phyloP scores from a whole-genome alignment of 2,329 filamentous ascomycete genomes.

The Fusarium equiseti region DNA sequence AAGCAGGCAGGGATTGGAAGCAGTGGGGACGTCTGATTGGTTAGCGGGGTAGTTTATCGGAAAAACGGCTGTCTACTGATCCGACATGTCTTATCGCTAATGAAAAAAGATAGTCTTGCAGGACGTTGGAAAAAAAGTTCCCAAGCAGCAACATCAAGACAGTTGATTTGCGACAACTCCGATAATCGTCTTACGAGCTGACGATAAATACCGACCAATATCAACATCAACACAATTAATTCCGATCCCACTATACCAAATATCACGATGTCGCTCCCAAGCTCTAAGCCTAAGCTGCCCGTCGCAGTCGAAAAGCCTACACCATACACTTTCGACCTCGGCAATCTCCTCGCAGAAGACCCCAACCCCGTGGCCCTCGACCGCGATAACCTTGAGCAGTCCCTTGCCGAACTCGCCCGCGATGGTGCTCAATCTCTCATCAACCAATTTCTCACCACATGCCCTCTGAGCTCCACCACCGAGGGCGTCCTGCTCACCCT shows the following conservation, averaged over 20 bases:
- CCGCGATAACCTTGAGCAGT: slow-evolving; percentile 68
- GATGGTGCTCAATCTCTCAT: slow-evolving; percentile 92
- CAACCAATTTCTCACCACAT: slow-evolving; percentile 93
- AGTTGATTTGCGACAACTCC: slow-evolving; percentile 16
- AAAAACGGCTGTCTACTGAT: slow-evolving; percentile 46
- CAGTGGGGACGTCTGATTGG: slow-evolving; percentile 35
- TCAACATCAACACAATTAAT: neutral
- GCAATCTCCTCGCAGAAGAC: slow-evolving; percentile 87
- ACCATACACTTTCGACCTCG: slow-evolving; percentile 93
- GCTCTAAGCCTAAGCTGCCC: slow-evolving; percentile 64
- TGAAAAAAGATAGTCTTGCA: slow-evolving; percentile 35
- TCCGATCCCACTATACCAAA: slow-evolving; percentile 1
- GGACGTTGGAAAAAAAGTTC: slow-evolving; percentile 42
- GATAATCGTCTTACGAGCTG: slow-evolving; percentile 1
- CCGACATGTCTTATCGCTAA: slow-evolving; percentile 48
- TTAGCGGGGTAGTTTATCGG: slow-evolving; percentile 12
- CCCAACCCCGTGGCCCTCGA: slow-evolving; percentile 80
- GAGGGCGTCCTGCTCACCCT: slow-evolving; percentile 83
- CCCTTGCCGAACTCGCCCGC: slow-evolving; percentile 80
- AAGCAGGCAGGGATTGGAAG: slow-evolving; percentile 16
- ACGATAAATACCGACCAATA: neutral
- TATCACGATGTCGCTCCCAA: slow-evolving; percentile 52
- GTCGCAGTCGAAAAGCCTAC: slow-evolving; percentile 83
- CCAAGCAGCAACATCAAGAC: slow-evolving; percentile 21
- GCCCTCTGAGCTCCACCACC: slow-evolving; percentile 77